phyloP scores from a whole-genome alignment of 2,329 filamentous ascomycete species.

The Cordyceps sp. region DNA sequence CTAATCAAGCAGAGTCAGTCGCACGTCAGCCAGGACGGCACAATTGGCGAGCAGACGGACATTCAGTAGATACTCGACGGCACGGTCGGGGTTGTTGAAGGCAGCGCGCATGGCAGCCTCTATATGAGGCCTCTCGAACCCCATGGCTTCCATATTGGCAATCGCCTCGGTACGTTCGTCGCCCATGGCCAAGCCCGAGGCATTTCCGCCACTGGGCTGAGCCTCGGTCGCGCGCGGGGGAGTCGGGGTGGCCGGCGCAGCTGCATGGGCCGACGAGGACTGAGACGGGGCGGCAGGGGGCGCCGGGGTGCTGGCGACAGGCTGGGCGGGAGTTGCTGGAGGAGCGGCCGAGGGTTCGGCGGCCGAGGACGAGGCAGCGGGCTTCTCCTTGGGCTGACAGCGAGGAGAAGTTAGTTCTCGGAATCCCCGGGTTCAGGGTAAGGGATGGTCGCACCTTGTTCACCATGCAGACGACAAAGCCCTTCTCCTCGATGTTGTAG shows the following conservation, averaged over 20 bases:
- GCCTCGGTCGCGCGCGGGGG: slow-evolving; percentile 27
- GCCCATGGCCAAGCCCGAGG: slow-evolving; percentile 75
- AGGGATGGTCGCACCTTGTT: slow-evolving; percentile 53
- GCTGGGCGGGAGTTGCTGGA: slow-evolving; percentile 36
- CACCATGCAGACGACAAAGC: slow-evolving; percentile 97
- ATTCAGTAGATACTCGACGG: slow-evolving; percentile 85
- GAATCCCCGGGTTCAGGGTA: neutral
- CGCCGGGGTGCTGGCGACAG: slow-evolving; percentile 43
- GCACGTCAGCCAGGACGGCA: slow-evolving; percentile 1
- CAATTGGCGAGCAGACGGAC: slow-evolving; percentile 31
- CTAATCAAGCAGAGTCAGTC: slow-evolving; percentile 22
- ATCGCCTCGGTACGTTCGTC: slow-evolving; percentile 68
- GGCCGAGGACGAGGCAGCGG: slow-evolving; percentile 26
- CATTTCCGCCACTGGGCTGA: slow-evolving; percentile 25
- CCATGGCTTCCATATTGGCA: slow-evolving; percentile 93
- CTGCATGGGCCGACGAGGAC: slow-evolving; percentile 27
- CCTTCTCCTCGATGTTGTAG: slow-evolving; percentile 98
- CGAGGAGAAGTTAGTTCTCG: neutral
- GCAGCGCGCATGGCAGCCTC: slow-evolving; percentile 91
- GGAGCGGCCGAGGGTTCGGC: slow-evolving; percentile 42
- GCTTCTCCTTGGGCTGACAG: slow-evolving; percentile 46
- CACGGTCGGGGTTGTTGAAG: slow-evolving; percentile 92
- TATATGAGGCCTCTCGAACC: slow-evolving; percentile 76
- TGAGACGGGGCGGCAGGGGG: slow-evolving; percentile 25
- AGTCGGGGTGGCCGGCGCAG: slow-evolving; percentile 34